A percentile compares a stretch with the other conserved stretches of the same genome.
Evolutionary conservation across 345 rosid species (phyloP).

Genomic region (Cardamine resedifolia): DNA sequence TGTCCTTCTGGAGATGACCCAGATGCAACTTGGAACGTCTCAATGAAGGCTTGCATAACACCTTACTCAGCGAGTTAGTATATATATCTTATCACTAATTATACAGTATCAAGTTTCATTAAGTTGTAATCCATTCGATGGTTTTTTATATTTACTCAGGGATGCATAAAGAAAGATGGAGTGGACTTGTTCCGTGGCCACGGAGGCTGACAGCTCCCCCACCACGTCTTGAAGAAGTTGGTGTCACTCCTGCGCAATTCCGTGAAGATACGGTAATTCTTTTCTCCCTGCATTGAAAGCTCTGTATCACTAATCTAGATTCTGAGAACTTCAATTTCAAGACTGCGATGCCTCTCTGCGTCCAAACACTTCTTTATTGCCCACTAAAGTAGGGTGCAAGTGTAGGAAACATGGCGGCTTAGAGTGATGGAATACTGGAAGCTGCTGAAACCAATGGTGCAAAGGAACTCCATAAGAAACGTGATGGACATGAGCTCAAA

Average conservation of each 20-base stretch:
- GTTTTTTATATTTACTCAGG: constrained; percentile 38
- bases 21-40: constrained; percentile 85
- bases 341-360: background rate
- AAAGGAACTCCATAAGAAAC: constrained; percentile 73
- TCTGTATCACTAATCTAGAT: background rate
- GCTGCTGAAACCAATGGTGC: constrained; percentile 79
- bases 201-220: constrained; percentile 68
- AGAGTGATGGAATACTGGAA: constrained; percentile 90
- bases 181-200: constrained; percentile 91
- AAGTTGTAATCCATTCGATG: background rate
- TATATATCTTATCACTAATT: background rate
- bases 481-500: constrained; percentile 98
- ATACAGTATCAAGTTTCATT: background rate
- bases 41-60: constrained; percentile 86
- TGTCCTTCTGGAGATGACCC: constrained; percentile 77
- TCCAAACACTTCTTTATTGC: background rate
- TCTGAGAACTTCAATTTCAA: background rate
- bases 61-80: constrained; percentile 82
- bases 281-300: background rate
- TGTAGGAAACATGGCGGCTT: constrained; percentile 82
- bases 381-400: constrained; percentile 9
- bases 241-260: constrained; percentile 64
- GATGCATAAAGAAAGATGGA: constrained; percentile 80
- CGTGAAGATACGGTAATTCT: constrained; percentile 68
- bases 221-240: constrained; percentile 84